Percentiles rank a stretch among this genome's conserved stretches.
phyloP scores from a whole-genome alignment of 169 alveolate species.

The Cryptosporidium sp. region DNA sequence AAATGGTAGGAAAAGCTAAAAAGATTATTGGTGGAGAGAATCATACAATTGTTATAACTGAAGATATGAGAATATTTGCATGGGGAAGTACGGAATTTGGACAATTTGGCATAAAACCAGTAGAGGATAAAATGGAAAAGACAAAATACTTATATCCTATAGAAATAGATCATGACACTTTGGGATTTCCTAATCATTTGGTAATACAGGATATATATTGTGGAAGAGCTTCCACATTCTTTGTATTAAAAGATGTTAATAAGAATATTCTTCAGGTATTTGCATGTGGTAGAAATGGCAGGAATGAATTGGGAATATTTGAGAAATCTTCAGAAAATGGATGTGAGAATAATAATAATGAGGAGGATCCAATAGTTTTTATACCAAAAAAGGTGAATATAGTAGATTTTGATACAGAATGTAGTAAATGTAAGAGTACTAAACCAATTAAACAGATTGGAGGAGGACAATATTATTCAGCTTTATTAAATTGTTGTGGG shows the following conservation, averaged over 20 bases:
- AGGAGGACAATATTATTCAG: conserved; percentile 89
- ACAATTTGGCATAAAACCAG: conserved; percentile 54
- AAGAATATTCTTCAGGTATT: conserved; percentile 78
- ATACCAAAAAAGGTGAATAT: conserved; percentile 42
- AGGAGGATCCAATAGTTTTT: conserved; percentile 16
- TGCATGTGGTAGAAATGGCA: conserved; percentile 88
- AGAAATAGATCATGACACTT: conserved; percentile 13
- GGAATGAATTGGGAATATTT: conserved; percentile 85
- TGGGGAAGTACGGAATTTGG: conserved; percentile 76
- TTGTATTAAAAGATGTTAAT: conserved; percentile 81
- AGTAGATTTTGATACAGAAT: conserved; percentile 11
- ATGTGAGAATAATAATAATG: not conserved
- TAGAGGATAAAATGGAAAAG: conserved; percentile 43
- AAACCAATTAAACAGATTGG: conserved; percentile 79
- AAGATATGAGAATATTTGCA: conserved; percentile 37
- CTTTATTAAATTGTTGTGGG: conserved; percentile 82
- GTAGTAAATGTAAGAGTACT: conserved; percentile 72
- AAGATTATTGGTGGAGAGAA: conserved; percentile 79
- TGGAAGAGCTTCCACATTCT: conserved; percentile 86
- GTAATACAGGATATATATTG: conserved; percentile 46
- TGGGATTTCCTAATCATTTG: not conserved
- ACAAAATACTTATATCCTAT: conserved; percentile 45
- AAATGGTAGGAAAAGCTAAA: conserved; percentile 76
- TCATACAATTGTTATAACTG: conserved; percentile 62
- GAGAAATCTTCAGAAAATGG: conserved; percentile 4